phyloP scores from a whole-genome alignment of 768 basidiomycete species.

The Clitopilus passeckerianus region DNA sequence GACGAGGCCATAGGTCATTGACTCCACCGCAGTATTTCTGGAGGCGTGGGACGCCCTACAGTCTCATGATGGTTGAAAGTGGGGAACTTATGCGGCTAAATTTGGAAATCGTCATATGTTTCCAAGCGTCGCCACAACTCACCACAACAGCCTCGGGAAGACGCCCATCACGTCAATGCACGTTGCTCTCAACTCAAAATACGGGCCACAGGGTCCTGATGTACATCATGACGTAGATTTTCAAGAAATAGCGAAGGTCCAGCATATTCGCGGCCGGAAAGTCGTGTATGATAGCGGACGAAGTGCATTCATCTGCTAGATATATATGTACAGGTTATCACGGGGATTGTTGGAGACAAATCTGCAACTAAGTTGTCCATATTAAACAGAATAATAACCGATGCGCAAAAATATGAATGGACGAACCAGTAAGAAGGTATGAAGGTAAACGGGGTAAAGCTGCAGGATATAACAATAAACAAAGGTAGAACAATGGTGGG shows the following conservation, averaged over 20 bases:
- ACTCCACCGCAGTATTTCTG: constrained; percentile 1
- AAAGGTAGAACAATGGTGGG: neutral
- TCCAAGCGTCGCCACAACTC: too few relatives aligned
- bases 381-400: neutral
- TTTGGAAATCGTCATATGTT: too few relatives aligned
- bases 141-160: too few relatives aligned
- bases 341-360: neutral
- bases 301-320: too few relatives aligned
- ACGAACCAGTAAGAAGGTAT: neutral
- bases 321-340: neutral
- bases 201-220: too few relatives aligned
- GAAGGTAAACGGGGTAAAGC: neutral
- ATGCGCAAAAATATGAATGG: neutral
- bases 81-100: neutral
- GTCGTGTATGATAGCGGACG: too few relatives aligned
- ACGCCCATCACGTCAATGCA: too few relatives aligned
- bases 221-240: neutral
- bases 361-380: neutral
- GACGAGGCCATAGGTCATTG: constrained; percentile 4
- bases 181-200: too few relatives aligned
- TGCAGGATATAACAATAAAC: neutral
- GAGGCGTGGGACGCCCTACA: neutral
- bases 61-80: neutral
- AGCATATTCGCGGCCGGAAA: too few relatives aligned
- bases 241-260: neutral